Base-by-base conservation (phyloP, 352 stramenopile genomes). In the Phytopythium mirpurense region DNA sequence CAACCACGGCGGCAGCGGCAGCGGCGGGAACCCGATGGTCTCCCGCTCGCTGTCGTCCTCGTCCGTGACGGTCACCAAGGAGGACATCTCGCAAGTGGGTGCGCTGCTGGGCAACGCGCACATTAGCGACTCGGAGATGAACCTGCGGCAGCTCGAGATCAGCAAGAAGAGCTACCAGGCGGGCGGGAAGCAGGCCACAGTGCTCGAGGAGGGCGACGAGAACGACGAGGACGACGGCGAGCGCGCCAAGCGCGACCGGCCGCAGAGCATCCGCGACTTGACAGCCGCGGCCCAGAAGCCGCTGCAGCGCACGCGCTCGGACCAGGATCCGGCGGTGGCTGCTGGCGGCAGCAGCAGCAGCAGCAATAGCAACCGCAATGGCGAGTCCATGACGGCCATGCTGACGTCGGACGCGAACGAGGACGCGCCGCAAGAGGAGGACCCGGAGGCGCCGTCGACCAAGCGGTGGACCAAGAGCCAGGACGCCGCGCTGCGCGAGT, bases 391-490 rank as follows among this genome's bases (percentile, higher is more conserved):
- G 23, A 65, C 68, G 12, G 21, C 24, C 31, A 57, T 60, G 42
- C 49, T 63, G 11, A 44, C 56, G 23, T 19, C 38, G 12, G 68
- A 75, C 9, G 67, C 58, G 8, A 65, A 77, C 31, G 67, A 68
- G 36, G 72, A 77, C 8, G 59, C 53, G 8, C 63, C 74, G 19
- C 35, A 56, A 0, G 61, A 51, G 4, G 76, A 90, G 36, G 73
- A 93, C 48, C 70, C 72, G 0, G 81, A 93, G 9, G 83, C 83
- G 35, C 83, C 81, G 38, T 86, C 81, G 5, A 90, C 83, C 37
- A 92, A 90, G 67, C 78, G 84, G 48, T 96, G 87, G 87, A 95
- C 85, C 18, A 90, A 90, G 61, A 68, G 67, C n/a, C 80, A 96
- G 59, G 87, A 96, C 64, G 70, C 83, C 18, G 78, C 83, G 26